Evolutionary conservation across 2,329 filamentous ascomycete genomes (phyloP).

Genomic region (Shiraia sp.): DNA sequence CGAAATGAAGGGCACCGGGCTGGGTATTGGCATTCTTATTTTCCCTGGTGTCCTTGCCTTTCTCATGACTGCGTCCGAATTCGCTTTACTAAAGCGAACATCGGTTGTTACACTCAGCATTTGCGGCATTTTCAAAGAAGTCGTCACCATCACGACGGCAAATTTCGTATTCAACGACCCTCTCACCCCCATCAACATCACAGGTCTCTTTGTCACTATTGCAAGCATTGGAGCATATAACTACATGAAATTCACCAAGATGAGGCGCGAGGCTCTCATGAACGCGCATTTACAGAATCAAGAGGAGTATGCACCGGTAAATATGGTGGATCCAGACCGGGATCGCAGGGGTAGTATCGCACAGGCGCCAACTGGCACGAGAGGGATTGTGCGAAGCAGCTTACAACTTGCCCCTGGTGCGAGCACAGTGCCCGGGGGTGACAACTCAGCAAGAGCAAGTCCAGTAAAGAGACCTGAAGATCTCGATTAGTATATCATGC

Average conservation of each 20-base stretch:
- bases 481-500: slow-evolving; percentile 39
- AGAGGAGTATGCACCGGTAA: slow-evolving; percentile 44
- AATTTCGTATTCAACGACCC: slow-evolving; percentile 86
- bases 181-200: slow-evolving; percentile 83
- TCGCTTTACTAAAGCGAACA: slow-evolving; percentile 90
- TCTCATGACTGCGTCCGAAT: slow-evolving; percentile 94
- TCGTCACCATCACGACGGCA: slow-evolving; percentile 90
- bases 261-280: slow-evolving; percentile 73
- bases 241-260: slow-evolving; percentile 88
- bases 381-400: slow-evolving; percentile 42
- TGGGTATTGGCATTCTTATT: slow-evolving; percentile 73
- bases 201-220: slow-evolving; percentile 86
- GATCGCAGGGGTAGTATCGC: slow-evolving; percentile 20
- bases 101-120: slow-evolving; percentile 96
- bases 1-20: slow-evolving; percentile 67
- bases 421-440: slow-evolving; percentile 14
- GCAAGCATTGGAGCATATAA: slow-evolving; percentile 88
- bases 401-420: slow-evolving; percentile 41
- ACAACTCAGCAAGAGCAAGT: slow-evolving; percentile 39
- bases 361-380: slow-evolving; percentile 18
- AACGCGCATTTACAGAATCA: slow-evolving; percentile 49
- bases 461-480: slow-evolving; percentile 53
- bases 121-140: slow-evolving; percentile 98
- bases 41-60: slow-evolving; percentile 93
- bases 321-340: slow-evolving; percentile 34